Percentiles rank a stretch among this genome's conserved stretches.
phyloP scores from a whole-genome alignment of 31 red algal species.

The Odonthalia washingtoniensis region DNA sequence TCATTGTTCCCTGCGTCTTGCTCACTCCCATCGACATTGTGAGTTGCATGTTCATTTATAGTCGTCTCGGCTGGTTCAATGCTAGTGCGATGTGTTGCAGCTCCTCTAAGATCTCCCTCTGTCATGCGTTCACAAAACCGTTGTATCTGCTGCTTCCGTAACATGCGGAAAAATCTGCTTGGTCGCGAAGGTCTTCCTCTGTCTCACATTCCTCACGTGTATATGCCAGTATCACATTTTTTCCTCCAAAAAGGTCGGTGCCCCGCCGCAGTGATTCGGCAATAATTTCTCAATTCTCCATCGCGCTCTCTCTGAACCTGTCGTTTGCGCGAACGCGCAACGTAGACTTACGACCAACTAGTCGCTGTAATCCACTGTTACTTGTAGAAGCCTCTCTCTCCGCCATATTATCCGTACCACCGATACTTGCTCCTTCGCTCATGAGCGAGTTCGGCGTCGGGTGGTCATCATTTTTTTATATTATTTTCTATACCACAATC shows the following conservation, averaged over 20 bases:
- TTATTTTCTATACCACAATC: background rate
- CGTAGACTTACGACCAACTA: background rate
- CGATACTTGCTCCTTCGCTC: background rate
- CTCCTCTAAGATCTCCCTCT: background rate
- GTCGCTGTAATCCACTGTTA: background rate
- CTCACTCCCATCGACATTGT: background rate
- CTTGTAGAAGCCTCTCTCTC: background rate
- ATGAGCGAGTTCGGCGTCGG: no score
- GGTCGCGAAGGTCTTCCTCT: background rate
- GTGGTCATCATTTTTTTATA: background rate
- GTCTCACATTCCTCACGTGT: background rate
- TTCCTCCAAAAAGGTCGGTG: background rate
- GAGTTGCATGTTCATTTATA: background rate
- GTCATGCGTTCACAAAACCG: background rate
- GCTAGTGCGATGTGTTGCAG: background rate
- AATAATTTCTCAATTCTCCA: background rate
- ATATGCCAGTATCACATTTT: background rate
- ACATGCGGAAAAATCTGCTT: background rate
- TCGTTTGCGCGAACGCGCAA: background rate
- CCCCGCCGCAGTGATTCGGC: background rate
- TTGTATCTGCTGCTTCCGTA: background rate
- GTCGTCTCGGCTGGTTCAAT: background rate
- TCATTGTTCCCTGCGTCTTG: no score
- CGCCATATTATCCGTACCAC: background rate
- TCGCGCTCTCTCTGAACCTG: background rate